These are phyloP conservation scores for Jatropha multifida DNA, from an alignment of 441 rosid genomes.

Conservation along the genomic window DNA sequence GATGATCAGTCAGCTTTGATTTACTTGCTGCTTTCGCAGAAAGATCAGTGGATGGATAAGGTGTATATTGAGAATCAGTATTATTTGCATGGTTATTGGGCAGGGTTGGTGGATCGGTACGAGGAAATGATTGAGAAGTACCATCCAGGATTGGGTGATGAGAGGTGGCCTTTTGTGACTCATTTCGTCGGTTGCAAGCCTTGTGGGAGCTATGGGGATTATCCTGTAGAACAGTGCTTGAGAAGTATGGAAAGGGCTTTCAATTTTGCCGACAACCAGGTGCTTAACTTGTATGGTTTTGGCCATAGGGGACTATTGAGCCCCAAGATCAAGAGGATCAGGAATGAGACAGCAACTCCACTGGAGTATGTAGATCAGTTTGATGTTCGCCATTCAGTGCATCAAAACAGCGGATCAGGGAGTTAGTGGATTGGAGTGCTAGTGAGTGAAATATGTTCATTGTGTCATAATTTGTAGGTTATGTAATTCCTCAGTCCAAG, in stretches of 20 bases:
- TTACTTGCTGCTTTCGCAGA: conserved; percentile 78
- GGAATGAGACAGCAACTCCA: conserved; percentile 81
- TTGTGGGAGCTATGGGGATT: conserved; percentile 97
- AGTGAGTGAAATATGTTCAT: conserved; percentile 21
- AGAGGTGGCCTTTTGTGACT: conserved; percentile 98
- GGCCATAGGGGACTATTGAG: conserved; percentile 81
- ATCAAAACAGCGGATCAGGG: conserved; percentile 31
- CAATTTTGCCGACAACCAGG: conserved; percentile 97
- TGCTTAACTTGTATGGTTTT: conserved; percentile 86
- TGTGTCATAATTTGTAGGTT: conserved; percentile 53
- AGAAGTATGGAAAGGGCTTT: conserved; percentile 96
- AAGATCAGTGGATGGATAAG: conserved; percentile 81
- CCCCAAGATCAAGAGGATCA: conserved; percentile 86
- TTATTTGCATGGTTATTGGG: conserved; percentile 97
- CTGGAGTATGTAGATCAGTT: conserved; percentile 77
- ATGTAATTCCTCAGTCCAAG: conserved; percentile 36
- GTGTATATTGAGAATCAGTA: conserved; percentile 94
- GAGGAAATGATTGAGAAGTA: conserved; percentile 98
- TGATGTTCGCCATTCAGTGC: conserved; percentile 65
- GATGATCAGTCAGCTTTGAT: conserved; percentile 98
- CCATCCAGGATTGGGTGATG: conserved; percentile 93
- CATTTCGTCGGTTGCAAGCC: conserved; percentile 99
- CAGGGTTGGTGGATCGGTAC: conserved; percentile 86
- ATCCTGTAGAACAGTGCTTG: conserved; percentile 87
- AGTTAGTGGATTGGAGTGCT: conserved; percentile 28